These are phyloP conservation scores for Tricholoma sp. DNA, from an alignment of 768 basidiomycete species.

Conservation along the genomic window DNA sequence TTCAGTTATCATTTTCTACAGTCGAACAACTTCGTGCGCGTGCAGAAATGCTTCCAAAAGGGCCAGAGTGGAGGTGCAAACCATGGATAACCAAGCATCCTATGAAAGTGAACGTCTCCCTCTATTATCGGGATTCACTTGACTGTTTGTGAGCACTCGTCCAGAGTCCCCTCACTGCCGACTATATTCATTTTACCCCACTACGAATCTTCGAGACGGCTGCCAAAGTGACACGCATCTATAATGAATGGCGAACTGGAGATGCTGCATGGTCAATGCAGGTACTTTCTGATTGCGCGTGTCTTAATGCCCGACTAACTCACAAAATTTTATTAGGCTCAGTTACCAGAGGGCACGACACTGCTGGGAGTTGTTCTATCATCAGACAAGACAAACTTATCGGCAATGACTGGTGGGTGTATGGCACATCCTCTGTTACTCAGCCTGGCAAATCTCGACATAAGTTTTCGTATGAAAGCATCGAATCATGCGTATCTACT, in stretches of 20 bases:
- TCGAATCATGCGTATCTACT: constrained; percentile 62
- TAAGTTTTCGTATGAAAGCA: constrained; percentile 76
- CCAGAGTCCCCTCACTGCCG: constrained; percentile 16
- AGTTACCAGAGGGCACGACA: no score
- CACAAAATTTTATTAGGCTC: no score
- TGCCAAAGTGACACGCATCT: constrained; percentile 4
- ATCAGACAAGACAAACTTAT: no score
- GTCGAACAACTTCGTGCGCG: neutral
- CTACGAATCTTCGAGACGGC: constrained; percentile 9
- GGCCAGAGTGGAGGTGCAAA: neutral
- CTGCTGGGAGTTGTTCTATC: no score
- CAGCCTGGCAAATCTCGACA: no score
- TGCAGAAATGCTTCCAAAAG: neutral
- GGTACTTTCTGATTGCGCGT: no score
- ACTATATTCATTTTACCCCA: constrained; percentile 20
- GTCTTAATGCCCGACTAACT: no score
- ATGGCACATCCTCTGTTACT: no score
- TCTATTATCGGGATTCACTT: constrained; percentile 6
- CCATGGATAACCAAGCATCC: neutral
- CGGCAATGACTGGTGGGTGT: no score
- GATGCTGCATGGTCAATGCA: no score
- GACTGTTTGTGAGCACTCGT: constrained; percentile 24
- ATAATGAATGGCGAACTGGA: neutral
- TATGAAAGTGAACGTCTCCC: neutral
- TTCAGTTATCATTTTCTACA: constrained; percentile 10